Conservation (phyloP, 2,329 filamentous ascomycete species). For the Pseudocercospora pini-densiflorae region DNA sequence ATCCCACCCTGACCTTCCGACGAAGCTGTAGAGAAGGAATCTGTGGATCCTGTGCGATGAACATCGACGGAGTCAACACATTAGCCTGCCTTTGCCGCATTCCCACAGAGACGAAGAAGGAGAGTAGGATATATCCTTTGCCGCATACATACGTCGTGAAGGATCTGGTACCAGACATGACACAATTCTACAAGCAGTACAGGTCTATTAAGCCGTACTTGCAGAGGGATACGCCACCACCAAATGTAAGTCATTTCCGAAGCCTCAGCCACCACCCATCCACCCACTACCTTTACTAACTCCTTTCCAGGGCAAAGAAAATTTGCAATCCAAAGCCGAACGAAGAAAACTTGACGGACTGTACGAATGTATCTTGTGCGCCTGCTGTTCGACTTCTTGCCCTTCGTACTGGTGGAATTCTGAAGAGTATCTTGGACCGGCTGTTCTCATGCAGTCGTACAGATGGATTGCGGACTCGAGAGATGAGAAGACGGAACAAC, state of each 20-base stretch:
- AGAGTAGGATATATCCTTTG: conserved; percentile 95
- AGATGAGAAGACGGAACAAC: conserved; percentile 85
- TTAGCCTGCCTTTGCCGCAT: conserved; percentile 97
- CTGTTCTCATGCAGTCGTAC: conserved; percentile 96
- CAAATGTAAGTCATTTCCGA: conserved; percentile 75
- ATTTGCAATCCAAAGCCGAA: conserved; percentile 87
- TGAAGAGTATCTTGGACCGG: conserved; percentile 97
- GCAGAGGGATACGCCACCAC: conserved; percentile 81
- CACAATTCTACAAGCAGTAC: conserved; percentile 99
- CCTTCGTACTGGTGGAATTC: conserved; percentile 99
- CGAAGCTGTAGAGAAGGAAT: conserved; percentile 97
- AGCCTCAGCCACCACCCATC: too few relatives aligned
- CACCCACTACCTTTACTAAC: too few relatives aligned
- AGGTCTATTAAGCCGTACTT: conserved; percentile 99
- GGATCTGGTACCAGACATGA: conserved; percentile 96
- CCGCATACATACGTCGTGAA: conserved; percentile 99
- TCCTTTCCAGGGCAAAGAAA: conserved; percentile 96
- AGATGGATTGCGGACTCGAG: conserved; percentile 95
- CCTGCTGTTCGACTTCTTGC: conserved; percentile 98
- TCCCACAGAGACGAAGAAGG: conserved; percentile 76
- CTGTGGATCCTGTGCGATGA: conserved; percentile 99
- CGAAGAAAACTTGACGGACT: conserved; percentile 96
- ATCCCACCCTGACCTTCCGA: conserved; percentile 95
- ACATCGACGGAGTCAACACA: conserved; percentile 99
- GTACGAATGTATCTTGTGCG: conserved; percentile 99